These are phyloP conservation scores for Penicillium sp. DNA, from an alignment of 2,329 filamentous ascomycete species.

Conservation along the genomic window DNA sequence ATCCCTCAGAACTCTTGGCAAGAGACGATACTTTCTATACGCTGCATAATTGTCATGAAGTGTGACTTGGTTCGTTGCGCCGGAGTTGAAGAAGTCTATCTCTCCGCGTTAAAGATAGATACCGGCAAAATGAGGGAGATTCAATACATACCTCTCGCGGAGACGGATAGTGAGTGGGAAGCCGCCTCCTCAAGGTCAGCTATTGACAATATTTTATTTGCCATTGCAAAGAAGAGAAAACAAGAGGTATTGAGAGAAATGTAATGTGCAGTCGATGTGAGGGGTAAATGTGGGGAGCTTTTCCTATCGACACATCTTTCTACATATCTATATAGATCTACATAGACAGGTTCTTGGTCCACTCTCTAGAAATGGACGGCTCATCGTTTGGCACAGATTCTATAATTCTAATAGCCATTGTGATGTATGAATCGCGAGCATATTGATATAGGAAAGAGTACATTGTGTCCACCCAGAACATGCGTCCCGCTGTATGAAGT, in stretches of 20 bases:
- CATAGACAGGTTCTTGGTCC: background rate
- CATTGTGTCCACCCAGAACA: conserved; percentile 10
- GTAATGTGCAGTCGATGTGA: background rate
- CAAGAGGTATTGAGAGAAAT: background rate
- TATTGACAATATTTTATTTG: conserved; percentile 16
- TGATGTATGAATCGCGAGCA: conserved; percentile 6
- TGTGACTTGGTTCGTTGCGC: conserved; percentile 40
- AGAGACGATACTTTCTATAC: conserved; percentile 50
- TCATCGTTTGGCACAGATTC: background rate
- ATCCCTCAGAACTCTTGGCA: conserved; percentile 46
- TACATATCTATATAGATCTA: too few species aligned
- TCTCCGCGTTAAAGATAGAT: background rate
- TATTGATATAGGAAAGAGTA: conserved; percentile 15
- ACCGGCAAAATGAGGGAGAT: background rate
- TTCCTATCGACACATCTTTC: too few species aligned
- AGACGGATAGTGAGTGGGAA: conserved; percentile 8
- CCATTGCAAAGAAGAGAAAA: background rate
- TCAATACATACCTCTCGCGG: conserved; percentile 13
- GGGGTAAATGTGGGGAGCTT: conserved; percentile 1
- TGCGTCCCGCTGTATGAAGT: conserved; percentile 20
- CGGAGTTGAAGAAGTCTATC: conserved; percentile 57
- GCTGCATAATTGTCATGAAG: conserved; percentile 54
- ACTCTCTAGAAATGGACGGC: background rate
- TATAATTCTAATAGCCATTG: background rate
- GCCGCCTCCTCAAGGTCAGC: conserved; percentile 18